Percentiles rank a stretch among this genome's conserved stretches.
These are phyloP conservation scores for Ogataea saltuana DNA, from an alignment of 805 yeast species.

Conservation along the genomic window DNA sequence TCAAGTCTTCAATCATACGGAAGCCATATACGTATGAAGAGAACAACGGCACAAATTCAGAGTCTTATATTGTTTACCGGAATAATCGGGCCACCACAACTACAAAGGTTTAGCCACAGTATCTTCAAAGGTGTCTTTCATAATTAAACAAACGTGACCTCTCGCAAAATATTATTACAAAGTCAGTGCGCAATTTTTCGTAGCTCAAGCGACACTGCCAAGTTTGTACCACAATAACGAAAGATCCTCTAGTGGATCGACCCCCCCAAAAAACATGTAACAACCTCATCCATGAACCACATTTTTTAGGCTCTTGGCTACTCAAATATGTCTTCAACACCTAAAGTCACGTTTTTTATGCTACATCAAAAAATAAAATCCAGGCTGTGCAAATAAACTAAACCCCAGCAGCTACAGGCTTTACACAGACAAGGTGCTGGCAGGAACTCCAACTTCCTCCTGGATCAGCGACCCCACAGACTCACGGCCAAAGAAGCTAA, in stretches of 20 bases:
- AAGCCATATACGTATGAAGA: neutral
- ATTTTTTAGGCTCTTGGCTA: too few species aligned
- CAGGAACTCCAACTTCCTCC: conserved; percentile 4
- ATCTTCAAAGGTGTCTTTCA: neutral
- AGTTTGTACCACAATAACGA: too few species aligned
- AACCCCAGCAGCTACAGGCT: too few species aligned
- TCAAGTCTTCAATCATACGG: neutral
- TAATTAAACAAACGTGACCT: neutral
- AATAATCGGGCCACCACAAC: neutral
- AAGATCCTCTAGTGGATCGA: too few species aligned
- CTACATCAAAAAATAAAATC: neutral
- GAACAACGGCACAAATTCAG: neutral
- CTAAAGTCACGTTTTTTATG: neutral
- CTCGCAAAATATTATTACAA: too few species aligned
- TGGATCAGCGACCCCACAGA: conserved; percentile 22
- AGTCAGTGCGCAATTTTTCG: too few species aligned
- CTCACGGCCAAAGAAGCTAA: conserved; percentile 22
- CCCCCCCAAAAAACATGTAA: too few species aligned
- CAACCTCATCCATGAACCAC: too few species aligned
- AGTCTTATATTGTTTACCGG: neutral
- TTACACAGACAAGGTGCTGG: too few species aligned
- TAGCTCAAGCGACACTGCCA: too few species aligned
- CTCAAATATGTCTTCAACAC: too few species aligned
- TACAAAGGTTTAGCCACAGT: neutral
- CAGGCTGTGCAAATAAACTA: neutral